These are phyloP conservation scores for Aspergillus neotritici DNA, from an alignment of 2,329 filamentous ascomycete genomes.

Conservation along the genomic window DNA sequence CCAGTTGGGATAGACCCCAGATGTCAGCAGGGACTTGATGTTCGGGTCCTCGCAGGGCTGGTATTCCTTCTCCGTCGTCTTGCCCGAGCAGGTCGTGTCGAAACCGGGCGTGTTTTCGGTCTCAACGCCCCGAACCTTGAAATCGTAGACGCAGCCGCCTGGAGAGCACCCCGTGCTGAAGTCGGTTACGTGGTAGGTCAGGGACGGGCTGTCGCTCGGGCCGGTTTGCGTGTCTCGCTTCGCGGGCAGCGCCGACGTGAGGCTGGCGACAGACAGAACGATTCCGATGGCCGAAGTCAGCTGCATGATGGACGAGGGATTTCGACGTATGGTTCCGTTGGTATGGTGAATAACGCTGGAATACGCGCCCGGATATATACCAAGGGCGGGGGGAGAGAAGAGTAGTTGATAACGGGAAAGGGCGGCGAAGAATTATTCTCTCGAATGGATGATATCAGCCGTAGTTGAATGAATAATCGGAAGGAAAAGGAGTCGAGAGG, in stretches of 20 bases:
- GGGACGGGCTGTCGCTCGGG: conserved; percentile 6
- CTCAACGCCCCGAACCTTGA: conserved; percentile 24
- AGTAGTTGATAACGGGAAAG: not conserved
- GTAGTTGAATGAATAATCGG: no score
- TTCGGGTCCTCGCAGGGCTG: conserved; percentile 21
- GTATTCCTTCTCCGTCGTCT: conserved; percentile 16
- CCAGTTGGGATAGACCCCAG: conserved; percentile 19
- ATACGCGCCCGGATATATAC: not conserved
- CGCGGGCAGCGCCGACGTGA: conserved; percentile 17
- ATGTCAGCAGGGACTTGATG: conserved; percentile 17
- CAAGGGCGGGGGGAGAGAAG: not conserved
- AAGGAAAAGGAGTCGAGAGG: no score
- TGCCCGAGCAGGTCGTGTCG: conserved; percentile 30
- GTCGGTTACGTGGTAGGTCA: conserved; percentile 29
- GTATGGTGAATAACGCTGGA: no score
- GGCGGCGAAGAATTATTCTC: not conserved
- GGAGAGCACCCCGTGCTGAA: conserved; percentile 30
- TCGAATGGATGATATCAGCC: no score
- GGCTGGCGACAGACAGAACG: conserved; percentile 19
- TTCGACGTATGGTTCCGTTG: not conserved
- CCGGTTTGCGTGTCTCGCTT: not conserved
- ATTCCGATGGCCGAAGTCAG: conserved; percentile 21
- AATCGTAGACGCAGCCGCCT: conserved; percentile 29
- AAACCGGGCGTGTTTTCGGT: conserved; percentile 30
- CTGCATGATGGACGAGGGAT: conserved; percentile 23